These are phyloP conservation scores for Lolium perenne DNA, from an alignment of 176 grass and related monocot species.

Conservation along the genomic window DNA sequence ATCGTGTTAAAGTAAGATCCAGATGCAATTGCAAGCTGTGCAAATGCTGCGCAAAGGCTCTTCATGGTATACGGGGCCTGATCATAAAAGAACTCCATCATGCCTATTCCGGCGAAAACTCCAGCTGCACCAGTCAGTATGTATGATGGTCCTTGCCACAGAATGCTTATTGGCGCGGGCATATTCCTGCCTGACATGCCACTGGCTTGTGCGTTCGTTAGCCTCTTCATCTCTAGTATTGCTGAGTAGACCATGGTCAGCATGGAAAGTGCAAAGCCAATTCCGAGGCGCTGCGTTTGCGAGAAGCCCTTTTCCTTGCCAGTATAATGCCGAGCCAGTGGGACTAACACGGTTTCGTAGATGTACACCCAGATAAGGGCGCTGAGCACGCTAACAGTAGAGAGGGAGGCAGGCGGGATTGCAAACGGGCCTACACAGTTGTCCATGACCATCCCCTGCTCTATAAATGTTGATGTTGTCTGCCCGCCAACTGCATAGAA, in stretches of 20 bases:
- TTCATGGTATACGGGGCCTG: constrained; percentile 48
- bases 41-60: constrained; percentile 42
- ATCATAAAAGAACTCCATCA: constrained; percentile 51
- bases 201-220: neutral
- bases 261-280: constrained; percentile 47
- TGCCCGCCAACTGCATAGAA: neutral
- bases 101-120: constrained; percentile 35
- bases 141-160: constrained; percentile 20
- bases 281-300: constrained; percentile 44
- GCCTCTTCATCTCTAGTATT: constrained; percentile 47
- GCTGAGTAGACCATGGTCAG: constrained; percentile 41
- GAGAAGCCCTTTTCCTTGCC: constrained; percentile 45
- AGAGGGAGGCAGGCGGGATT: constrained; percentile 46
- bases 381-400: constrained; percentile 39
- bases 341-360: constrained; percentile 49
- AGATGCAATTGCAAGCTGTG: constrained; percentile 6
- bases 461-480: constrained; percentile 15
- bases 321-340: constrained; percentile 34
- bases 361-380: constrained; percentile 40
- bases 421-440: constrained; percentile 36
- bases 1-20: constrained; percentile 4
- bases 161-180: constrained; percentile 33
- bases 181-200: neutral
- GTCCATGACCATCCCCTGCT: constrained; percentile 52
- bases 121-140: constrained; percentile 22